Conservation (phyloP, 2,329 filamentous ascomycete genomes). For the Teratosphaeria destructans region DNA sequence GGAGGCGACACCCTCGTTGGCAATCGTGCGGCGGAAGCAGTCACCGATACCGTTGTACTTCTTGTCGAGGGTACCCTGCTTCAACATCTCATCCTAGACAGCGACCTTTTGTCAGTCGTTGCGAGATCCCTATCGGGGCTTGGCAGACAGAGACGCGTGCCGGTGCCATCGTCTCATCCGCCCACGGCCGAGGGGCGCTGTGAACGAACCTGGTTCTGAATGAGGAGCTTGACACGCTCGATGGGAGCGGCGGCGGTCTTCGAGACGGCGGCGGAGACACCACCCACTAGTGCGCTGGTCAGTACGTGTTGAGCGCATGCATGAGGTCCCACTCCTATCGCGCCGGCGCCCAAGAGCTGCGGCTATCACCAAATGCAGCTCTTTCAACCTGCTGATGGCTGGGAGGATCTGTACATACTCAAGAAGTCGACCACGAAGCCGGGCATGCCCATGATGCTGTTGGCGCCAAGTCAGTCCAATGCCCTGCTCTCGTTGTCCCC, state of each 20-base stretch:
- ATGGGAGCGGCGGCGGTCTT: slow-evolving; percentile 99
- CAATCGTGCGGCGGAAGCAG: slow-evolving; percentile 88
- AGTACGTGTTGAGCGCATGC: slow-evolving; percentile 22
- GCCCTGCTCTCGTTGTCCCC: background rate
- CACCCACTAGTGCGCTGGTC: slow-evolving; percentile 67
- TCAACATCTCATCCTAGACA: slow-evolving; percentile 95
- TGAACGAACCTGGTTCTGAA: slow-evolving; percentile 95
- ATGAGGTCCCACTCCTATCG: slow-evolving; percentile 21
- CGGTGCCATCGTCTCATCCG: slow-evolving; percentile 1
- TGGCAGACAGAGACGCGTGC: slow-evolving; percentile 1
- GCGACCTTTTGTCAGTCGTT: slow-evolving; percentile 3
- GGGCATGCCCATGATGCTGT: slow-evolving; percentile 24
- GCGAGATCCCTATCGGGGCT: background rate
- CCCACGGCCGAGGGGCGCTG: background rate
- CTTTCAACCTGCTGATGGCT: slow-evolving; percentile 1
- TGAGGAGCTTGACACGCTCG: slow-evolving; percentile 99
- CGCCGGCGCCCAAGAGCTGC: slow-evolving; percentile 12
- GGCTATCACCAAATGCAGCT: slow-evolving; percentile 4
- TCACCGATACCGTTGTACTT: slow-evolving; percentile 90
- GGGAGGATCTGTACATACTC: slow-evolving; percentile 54
- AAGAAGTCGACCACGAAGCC: slow-evolving; percentile 97
- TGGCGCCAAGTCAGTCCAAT: background rate
- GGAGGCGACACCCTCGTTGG: slow-evolving; percentile 84
- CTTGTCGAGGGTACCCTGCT: slow-evolving; percentile 93
- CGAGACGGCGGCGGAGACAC: slow-evolving; percentile 99